These are phyloP conservation scores for Picochlorum sp. DNA, from an alignment of 139 green algal species.

Conservation along the genomic window DNA sequence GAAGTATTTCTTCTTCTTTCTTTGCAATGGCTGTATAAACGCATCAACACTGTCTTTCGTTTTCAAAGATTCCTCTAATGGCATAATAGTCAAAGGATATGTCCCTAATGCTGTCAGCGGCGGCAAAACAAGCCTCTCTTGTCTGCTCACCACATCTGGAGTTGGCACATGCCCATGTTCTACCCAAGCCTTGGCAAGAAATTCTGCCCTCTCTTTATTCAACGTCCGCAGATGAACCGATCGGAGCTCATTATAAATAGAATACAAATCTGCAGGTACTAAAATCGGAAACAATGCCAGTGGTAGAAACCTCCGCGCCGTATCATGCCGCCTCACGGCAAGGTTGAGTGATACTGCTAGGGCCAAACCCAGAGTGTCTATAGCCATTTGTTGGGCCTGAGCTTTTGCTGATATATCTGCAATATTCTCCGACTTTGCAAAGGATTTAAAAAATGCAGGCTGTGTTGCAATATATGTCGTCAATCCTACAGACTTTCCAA, in stretches of 20 bases:
- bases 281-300: conserved; percentile 54
- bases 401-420: conserved; percentile 85
- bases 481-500: conserved; percentile 77
- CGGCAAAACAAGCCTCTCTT: conserved; percentile 44
- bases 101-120: conserved; percentile 25
- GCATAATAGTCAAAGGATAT: conserved; percentile 29
- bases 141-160: conserved; percentile 37
- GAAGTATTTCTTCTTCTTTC: too few relatives aligned
- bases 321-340: conserved; percentile 25
- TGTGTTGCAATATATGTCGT: conserved; percentile 79
- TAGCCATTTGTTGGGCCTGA: conserved; percentile 81
- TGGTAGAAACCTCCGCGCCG: conserved; percentile 37
- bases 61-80: conserved; percentile 19
- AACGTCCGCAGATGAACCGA: conserved; percentile 74
- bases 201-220: conserved; percentile 77
- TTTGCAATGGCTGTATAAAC: conserved; percentile 5
- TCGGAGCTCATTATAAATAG: conserved; percentile 56
- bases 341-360: conserved; percentile 44
- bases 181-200: conserved; percentile 64
- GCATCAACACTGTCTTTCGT: conserved; percentile 15
- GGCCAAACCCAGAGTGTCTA: conserved; percentile 77
- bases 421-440: conserved; percentile 80
- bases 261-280: conserved; percentile 40
- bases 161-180: conserved; percentile 26
- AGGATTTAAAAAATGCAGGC: conserved; percentile 69